Conservation (phyloP, 2,329 filamentous ascomycete genomes). For the Fusarium phyllophilum region DNA sequence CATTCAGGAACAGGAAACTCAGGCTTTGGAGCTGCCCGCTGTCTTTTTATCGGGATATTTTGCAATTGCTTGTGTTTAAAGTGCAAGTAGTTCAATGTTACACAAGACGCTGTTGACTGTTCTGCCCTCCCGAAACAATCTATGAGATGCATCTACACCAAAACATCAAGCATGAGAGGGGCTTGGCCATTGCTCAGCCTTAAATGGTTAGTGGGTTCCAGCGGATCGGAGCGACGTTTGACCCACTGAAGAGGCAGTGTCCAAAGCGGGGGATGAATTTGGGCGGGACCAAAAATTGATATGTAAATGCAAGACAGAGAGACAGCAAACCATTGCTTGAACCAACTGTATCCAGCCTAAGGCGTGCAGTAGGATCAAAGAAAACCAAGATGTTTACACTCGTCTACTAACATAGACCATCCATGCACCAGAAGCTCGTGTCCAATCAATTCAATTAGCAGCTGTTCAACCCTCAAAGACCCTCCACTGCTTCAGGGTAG, state of each 20-base stretch:
- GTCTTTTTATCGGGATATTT: background rate
- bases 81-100: background rate
- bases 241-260: slow-evolving; percentile 31
- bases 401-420: background rate
- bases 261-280: background rate
- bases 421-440: background rate
- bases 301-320: background rate
- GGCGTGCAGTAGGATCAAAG: background rate
- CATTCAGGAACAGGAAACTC: background rate
- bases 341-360: background rate
- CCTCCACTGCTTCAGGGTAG: background rate
- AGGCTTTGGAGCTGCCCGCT: background rate
- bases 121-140: background rate
- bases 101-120: background rate
- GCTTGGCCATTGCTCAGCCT: slow-evolving; percentile 26
- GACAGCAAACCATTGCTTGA: background rate
- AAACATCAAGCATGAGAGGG: background rate
- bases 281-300: background rate
- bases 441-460: background rate
- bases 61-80: background rate
- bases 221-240: slow-evolving; percentile 20
- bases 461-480: background rate
- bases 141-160: background rate
- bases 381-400: background rate
- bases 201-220: slow-evolving; percentile 19